phyloP scores from a whole-genome alignment of 371 early-diverging fungal species.

The Amoeboaphelidium protococcarum region DNA sequence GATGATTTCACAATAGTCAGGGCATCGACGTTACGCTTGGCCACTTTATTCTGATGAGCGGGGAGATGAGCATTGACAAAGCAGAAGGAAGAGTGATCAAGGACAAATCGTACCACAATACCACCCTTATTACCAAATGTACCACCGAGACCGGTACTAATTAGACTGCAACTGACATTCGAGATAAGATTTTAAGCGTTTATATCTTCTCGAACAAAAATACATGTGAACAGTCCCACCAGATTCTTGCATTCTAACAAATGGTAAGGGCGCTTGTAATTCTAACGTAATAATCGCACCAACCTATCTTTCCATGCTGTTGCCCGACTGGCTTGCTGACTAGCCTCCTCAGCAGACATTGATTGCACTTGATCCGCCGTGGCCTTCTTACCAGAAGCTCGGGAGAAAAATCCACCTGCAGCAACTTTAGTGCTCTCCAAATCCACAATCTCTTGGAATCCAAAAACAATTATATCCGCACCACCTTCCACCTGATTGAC shows the following conservation, averaged over 20 bases:
- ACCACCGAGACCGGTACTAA: conserved; percentile 59
- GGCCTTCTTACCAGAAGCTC: background rate
- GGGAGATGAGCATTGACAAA: conserved; percentile 66
- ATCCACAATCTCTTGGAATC: conserved; percentile 67
- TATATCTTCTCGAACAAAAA: conserved; percentile 24
- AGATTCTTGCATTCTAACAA: conserved; percentile 13
- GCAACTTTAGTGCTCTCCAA: conserved; percentile 42
- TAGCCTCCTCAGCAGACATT: background rate
- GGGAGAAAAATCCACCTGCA: conserved; percentile 10
- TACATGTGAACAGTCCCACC: conserved; percentile 48
- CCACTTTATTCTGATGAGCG: conserved; percentile 43
- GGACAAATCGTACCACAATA: conserved; percentile 38
- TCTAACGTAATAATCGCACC: conserved; percentile 16
- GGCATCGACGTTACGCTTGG: conserved; percentile 42
- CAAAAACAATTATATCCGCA: conserved; percentile 54
- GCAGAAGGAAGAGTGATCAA: conserved; percentile 47
- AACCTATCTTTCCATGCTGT: conserved; percentile 8
- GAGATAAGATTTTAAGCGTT: background rate
- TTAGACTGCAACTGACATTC: conserved; percentile 10
- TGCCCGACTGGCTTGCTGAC: background rate
- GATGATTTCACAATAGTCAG: conserved; percentile 31
- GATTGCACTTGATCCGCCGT: background rate
- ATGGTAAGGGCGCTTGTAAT: background rate
- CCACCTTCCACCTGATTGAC: background rate
- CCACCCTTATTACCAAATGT: conserved; percentile 78